Evolutionary conservation across 2,329 filamentous ascomycete genomes (phyloP).

Genomic region (Aureobasidium melanogenum): DNA sequence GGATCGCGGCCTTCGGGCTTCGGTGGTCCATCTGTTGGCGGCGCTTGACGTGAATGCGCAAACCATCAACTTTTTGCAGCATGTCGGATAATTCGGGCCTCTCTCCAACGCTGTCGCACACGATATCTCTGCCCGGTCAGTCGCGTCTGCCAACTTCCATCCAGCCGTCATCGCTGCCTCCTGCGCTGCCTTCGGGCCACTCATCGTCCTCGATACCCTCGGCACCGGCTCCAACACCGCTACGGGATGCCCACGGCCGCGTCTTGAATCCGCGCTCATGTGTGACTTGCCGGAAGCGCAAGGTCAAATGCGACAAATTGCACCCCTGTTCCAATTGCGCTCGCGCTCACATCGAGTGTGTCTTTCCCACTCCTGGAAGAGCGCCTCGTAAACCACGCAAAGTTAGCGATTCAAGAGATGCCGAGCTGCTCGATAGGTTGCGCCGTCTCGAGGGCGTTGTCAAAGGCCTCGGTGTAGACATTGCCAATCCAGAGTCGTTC

Average conservation of each 20-base stretch:
- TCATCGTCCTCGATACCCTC: background rate
- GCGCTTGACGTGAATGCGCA: background rate
- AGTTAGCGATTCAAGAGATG: conserved; percentile 47
- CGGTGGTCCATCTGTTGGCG: background rate
- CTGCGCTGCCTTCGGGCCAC: background rate
- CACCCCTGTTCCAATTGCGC: conserved; percentile 69
- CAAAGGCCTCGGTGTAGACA: conserved; percentile 45
- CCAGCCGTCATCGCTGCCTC: background rate
- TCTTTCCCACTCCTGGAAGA: conserved; percentile 66
- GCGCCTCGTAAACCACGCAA: conserved; percentile 61
- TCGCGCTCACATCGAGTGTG: conserved; percentile 59
- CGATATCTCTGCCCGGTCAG: background rate
- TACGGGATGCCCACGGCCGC: conserved; percentile 24
- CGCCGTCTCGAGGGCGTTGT: conserved; percentile 69
- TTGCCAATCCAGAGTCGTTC: conserved; percentile 13
- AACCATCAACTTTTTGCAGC: background rate
- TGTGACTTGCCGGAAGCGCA: conserved; percentile 48
- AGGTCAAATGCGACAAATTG: conserved; percentile 71
- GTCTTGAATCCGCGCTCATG: conserved; percentile 35
- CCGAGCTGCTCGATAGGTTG: conserved; percentile 63
- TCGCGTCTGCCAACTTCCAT: background rate
- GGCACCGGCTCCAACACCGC: background rate
- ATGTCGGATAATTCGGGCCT: background rate
- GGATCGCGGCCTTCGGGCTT: background rate
- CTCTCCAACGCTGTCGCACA: background rate